Evolutionary conservation across 2,329 filamentous ascomycete genomes (phyloP).

Genomic region (Alternaria longipes): DNA sequence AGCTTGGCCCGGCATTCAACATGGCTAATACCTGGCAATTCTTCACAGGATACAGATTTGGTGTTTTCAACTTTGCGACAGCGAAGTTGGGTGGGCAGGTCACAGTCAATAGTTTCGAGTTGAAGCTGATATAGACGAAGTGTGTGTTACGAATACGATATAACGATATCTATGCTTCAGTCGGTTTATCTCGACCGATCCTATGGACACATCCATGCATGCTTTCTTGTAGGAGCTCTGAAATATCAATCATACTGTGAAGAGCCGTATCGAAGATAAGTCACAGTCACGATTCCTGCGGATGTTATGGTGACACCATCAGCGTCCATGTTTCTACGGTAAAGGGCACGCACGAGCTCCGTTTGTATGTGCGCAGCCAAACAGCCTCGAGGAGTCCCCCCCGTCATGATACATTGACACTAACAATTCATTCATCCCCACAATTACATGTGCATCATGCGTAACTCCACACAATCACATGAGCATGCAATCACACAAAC

Average conservation of each 20-base stretch:
- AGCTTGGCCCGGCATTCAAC: slow-evolving; percentile 41
- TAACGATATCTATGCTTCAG: not conserved
- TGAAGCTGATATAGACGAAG: slow-evolving; percentile 14
- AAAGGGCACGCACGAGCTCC: not conserved
- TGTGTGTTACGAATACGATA: not conserved
- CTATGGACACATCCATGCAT: not conserved
- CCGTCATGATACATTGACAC: not conserved
- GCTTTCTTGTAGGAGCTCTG: not conserved
- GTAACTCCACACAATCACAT: not conserved
- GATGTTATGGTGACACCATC: not conserved
- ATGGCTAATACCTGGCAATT: slow-evolving; percentile 51
- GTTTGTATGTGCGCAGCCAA: not conserved
- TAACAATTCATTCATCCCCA: not conserved
- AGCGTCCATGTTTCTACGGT: not conserved
- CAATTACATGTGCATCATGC: not conserved
- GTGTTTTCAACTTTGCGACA: slow-evolving; percentile 52
- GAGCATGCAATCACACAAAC: not conserved
- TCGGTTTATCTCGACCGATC: not conserved
- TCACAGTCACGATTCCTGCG: not conserved
- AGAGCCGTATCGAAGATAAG: not conserved
- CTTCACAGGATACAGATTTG: slow-evolving; percentile 53
- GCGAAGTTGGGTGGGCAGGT: slow-evolving; percentile 45
- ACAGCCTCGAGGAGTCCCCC: no score
- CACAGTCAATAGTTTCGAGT: slow-evolving; percentile 32
- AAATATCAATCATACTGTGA: not conserved